Base-by-base conservation (phyloP, 1,139 yeast species). In the Geotrichum candidum region DNA sequence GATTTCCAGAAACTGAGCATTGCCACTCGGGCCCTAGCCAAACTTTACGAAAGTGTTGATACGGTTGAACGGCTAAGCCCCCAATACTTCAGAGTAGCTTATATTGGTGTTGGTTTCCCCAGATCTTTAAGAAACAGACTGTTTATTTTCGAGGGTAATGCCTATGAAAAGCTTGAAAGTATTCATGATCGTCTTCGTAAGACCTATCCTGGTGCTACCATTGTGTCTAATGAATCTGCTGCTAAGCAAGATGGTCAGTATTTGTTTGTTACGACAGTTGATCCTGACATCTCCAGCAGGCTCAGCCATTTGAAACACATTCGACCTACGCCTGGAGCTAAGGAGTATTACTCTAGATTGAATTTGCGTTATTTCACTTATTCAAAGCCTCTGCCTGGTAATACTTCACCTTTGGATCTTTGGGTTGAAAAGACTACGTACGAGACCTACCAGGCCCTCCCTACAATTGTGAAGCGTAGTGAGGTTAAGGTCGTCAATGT, bases 361-460 rank as follows among this genome's bases (percentile, higher is more conserved):
- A 84, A 89, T 71, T 78, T 89, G 76, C 82, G 84, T 69, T 82
- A 82, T 66, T 90, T 90, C 74, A 82, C 88, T 6, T 83, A 85
- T 52, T 80, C 87, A 63, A 82, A 87, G 73, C 85, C 88, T 69
- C 76, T 90, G 61, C 90, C 95, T 0, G 94, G 95, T 2, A 82
- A 89, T 1, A 83, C 85, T 0, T 82, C 88, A 9, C 87, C 88
- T 6, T 80, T 84, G 65, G 91, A 90, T 71, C 77, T 90, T 69
- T 90, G 96, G 96, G 90, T 94, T 27, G 96, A 89, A 71, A 96
- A 90, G 75, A 83, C 89, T 7, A 86, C 89, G 0, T 90, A 84
- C 74, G 90, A 86, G 67, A 88, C 96, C 0, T 78, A 74, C 63
- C 82, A 88, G 65, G 82, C 90, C 7, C 90, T 90, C 85, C 97